A percentile compares a stretch with the other conserved stretches of the same genome.
phyloP scores from a whole-genome alignment of 2,329 filamentous ascomycete genomes.

The Diaporthe citri region DNA sequence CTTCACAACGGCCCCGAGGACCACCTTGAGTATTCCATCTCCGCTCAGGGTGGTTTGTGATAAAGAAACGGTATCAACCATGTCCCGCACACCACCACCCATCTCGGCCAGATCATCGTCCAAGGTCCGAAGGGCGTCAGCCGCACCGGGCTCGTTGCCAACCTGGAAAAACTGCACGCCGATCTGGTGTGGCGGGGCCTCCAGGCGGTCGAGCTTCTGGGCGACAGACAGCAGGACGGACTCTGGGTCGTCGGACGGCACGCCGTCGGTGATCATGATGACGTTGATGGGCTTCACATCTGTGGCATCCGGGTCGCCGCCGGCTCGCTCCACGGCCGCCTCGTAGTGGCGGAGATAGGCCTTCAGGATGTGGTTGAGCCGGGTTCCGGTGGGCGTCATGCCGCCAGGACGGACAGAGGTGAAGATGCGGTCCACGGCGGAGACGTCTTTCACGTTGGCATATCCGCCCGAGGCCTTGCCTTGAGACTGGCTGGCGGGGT shows the following conservation, averaged over 20 bases:
- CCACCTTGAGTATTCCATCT: constrained; percentile 82
- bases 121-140: constrained; percentile 74
- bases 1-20: constrained; percentile 82
- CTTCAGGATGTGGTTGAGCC: constrained; percentile 78
- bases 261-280: constrained; percentile 93
- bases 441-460: constrained; percentile 70
- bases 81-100: constrained; percentile 77
- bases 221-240: constrained; percentile 76
- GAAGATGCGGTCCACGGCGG: constrained; percentile 78
- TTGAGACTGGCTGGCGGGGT: constrained; percentile 48
- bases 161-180: constrained; percentile 98
- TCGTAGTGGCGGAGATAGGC: constrained; percentile 76
- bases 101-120: constrained; percentile 77
- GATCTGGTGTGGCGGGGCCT: constrained; percentile 83
- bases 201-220: constrained; percentile 75
- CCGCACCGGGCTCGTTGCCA: constrained; percentile 77
- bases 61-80: constrained; percentile 91
- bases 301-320: constrained; percentile 54
- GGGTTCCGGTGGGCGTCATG: constrained; percentile 80
- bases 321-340: constrained; percentile 48
- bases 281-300: constrained; percentile 84
- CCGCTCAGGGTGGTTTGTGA: constrained; percentile 64
- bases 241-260: constrained; percentile 83
- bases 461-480: constrained; percentile 67
- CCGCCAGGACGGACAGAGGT: constrained; percentile 71